Base-by-base conservation (phyloP, 352 stramenopile genomes). In the Phytophthora melonis region DNA sequence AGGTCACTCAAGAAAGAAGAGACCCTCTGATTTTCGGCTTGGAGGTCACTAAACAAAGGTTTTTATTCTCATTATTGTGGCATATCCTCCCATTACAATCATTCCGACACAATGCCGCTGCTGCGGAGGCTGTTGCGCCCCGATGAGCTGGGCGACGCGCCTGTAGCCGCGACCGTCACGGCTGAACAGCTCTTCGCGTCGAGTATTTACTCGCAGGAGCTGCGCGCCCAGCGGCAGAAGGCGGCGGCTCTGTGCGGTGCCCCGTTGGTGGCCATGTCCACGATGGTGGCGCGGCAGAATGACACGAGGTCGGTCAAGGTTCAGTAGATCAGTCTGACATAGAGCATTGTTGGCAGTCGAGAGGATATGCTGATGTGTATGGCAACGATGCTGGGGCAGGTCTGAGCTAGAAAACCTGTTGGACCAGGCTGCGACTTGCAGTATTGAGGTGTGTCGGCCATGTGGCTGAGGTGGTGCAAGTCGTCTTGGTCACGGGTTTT, bases 121-220 rank as follows among this genome's bases (percentile, higher is more conserved):
- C 66, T 91, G 16, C 80, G 78, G 67, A 65, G 56, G 30, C 27
- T 88, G 30, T 65, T 80, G 43, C 23, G 32, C 9, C 25, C 18
- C 1, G 64, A 84, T 16, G 65, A 76, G 23, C 43, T 75, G 8
- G 58, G 54, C 32, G 64, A 77, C 34, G 70, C 62, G 10, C 16
- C 59, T 0, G 50, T 55, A 19, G 41, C 41, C 34, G 34, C 34
- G 25, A 75, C 63, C 18, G 23, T 55, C 63, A 84, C 78, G 45
- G 83, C 75, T 9, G 82, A 87, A 54, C 72, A 83, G 77, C 75
- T 93, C 27, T 82, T 93, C 32, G 60, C 83, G 3, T 80, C 80
- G n/a, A 87, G 73, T n/a, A 78, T 93, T 19, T 77, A 89, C 49
- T 63, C 74, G 16, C 54, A 75, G 7, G 74, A 73, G 11, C 65